Evolutionary conservation across 495 filamentous ascomycete species (phyloP), one percentile per base, ranked within the genome.

Genomic region (Xylaria cubensis): DNA sequence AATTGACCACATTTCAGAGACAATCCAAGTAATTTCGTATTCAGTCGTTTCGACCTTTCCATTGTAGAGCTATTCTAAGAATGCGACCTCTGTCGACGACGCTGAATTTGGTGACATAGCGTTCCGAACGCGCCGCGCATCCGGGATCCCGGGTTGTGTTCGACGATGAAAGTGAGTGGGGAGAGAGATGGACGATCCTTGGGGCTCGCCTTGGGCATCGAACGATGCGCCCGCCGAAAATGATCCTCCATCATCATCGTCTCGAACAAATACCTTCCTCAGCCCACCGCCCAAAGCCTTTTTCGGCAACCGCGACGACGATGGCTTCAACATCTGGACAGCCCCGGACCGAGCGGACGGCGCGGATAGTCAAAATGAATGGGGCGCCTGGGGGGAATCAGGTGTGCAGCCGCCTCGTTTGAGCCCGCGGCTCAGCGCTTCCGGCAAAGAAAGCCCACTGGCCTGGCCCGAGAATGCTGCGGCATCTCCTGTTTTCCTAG

Each of bases 121-220:
- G 36, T 50, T 24, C 34, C 55, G 39, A 42, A 5, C 56, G 67
- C 58, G 55, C 70, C 70, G 62, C 26, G 29, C 70, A 72, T 48
- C 41, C 61, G 21, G 70, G 21, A 8, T 21, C 26, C 10, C 39
- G 62, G 63, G 62, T 48, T 51, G 51, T 69, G 68, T 59, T 64
- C 59, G 73, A 75, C 32, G 46, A 50, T 50, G 46, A 50, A 48
- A 67, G 63, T 41, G 5, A 59, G 32, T 24, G 63, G 53, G 66
- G 67, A 64, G 70, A 79, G 82, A 72, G 67, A 88, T 88, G 86
- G 86, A 88, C 80, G 86, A 87, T 86, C 85, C 86, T 75, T 88
- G 86, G 86, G 84, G 85, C 78, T 85, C 83, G 73, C 84, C 84
- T 77, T 86, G 84, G 84, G 80, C 82, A 64, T 74, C 80, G 59